Evolutionary conservation across 805 yeast species (phyloP), one percentile per base, ranked within the genome.

Genomic region (Komagataella populi): DNA sequence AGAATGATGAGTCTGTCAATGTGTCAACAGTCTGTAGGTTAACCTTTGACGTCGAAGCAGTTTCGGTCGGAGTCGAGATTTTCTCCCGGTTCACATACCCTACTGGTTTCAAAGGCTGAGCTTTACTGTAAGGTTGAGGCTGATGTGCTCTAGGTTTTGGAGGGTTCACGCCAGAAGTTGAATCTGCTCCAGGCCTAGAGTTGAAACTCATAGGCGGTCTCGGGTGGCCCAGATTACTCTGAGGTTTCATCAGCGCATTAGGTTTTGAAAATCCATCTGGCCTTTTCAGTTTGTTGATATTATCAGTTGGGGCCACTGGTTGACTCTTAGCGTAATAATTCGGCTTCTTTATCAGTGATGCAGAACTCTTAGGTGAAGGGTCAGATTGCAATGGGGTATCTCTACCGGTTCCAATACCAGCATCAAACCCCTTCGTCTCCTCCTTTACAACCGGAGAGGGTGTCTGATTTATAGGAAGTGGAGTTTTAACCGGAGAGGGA

Each of bases 141-240:
- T 46, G 48, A 10, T 44, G 47, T 17, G 51, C 39, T 22, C 47
- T n/a, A 44, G 51, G 47, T 30, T 45, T 44, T 10, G 39, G 39
- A 14, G 39, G n/a, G 14, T 14, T 30, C n/a, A 30, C 39, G 8
- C 39, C 39, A 30, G 39, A 14, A 4, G 39, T 30, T 30, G 39
- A 30, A 12, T 30, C 39, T 10, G n/a, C 39, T 30, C 39, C 39
- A 10, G 39, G 39, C 4, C 39, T 12, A 30, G 39, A 12, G 39
- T 30, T 30, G 39, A 30, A 30, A 30, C 39, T 30, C 39, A 30
- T 30, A 30, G 39, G 39, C 8, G 14, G 39, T 14, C 39, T 30
- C 14, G 39, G 39, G 39, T 30, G 39, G 14, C 39, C 39, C 39
- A 30, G 39, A 10, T 30, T 30, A 30, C 14, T 30, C 39, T 30